A percentile compares a stretch with the other conserved stretches of the same genome.
Evolutionary conservation across 371 early-diverging fungal genomes (phyloP).

Genomic region (Amoeboaphelidium protococcarum): DNA sequence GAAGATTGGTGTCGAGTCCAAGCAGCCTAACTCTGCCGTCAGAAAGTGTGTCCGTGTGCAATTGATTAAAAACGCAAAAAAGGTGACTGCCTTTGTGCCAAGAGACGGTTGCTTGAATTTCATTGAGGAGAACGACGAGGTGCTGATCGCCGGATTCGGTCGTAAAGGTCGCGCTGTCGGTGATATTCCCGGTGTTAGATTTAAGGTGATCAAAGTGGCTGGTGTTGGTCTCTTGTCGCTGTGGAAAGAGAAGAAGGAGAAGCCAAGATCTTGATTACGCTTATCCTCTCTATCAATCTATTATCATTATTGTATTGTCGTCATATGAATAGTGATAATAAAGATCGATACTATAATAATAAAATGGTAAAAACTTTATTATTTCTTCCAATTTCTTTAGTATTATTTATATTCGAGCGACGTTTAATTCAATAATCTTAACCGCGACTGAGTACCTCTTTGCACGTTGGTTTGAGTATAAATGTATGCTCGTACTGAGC

Average conservation of each 20-base stretch:
- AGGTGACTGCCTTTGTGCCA: constrained; percentile 99
- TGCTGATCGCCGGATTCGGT: constrained; percentile 89
- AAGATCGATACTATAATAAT: no score
- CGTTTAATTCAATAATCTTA: constrained; percentile 24
- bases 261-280: constrained; percentile 78
- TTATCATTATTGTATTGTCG: no score
- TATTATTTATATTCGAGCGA: not conserved
- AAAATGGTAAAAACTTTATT: no score
- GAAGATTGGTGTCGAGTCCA: constrained; percentile 97
- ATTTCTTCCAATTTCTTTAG: no score
- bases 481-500: constrained; percentile 98
- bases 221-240: constrained; percentile 97
- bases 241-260: constrained; percentile 99
- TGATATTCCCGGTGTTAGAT: constrained; percentile 99
- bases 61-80: constrained; percentile 99
- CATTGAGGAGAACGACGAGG: constrained; percentile 93
- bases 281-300: not conserved
- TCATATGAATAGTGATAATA: no score
- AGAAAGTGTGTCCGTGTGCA: constrained; percentile 99
- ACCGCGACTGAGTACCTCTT: constrained; percentile 44
- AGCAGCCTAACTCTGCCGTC: constrained; percentile 99
- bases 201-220: constrained; percentile 99
- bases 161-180: constrained; percentile 81
- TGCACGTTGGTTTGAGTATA: constrained; percentile 59
- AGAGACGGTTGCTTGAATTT: constrained; percentile 99